Conservation (phyloP, 148 eudicot genomes). For the Rhododendron ovatum region DNA sequence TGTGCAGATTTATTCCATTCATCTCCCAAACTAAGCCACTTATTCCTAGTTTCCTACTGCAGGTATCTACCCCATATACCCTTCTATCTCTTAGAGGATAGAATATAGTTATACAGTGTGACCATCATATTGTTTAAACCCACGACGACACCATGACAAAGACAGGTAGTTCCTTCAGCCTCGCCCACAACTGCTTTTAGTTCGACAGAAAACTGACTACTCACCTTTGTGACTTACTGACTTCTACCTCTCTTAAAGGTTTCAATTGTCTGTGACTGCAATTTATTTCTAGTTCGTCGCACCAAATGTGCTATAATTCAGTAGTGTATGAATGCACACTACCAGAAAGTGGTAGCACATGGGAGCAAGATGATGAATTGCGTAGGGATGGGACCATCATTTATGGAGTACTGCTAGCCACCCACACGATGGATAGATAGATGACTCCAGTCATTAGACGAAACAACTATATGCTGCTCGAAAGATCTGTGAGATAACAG, state of each 20-base stretch:
- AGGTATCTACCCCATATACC: not conserved
- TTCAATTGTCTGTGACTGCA: not conserved
- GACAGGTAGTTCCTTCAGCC: not conserved
- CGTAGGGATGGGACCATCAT: slow-evolving; percentile 6
- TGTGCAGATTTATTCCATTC: not conserved
- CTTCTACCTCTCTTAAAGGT: not conserved
- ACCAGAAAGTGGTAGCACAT: slow-evolving; percentile 2
- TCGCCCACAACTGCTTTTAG: not conserved
- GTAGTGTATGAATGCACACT: not conserved
- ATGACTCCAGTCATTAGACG: not conserved
- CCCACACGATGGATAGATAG: not conserved
- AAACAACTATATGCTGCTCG: not conserved
- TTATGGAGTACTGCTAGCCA: not conserved
- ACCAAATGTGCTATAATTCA: not conserved
- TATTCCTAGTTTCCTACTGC: not conserved
- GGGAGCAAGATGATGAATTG: slow-evolving; percentile 3
- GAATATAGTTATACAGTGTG: not conserved
- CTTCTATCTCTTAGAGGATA: not conserved
- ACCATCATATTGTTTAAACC: not conserved
- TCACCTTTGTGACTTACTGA: not conserved
- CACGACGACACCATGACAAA: not conserved
- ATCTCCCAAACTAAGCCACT: not conserved
- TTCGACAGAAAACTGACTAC: not conserved
- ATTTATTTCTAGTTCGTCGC: not conserved
- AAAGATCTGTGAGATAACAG: slow-evolving; percentile 6